Conservation (phyloP, 306 rosid species). For the Prunus padus region DNA sequence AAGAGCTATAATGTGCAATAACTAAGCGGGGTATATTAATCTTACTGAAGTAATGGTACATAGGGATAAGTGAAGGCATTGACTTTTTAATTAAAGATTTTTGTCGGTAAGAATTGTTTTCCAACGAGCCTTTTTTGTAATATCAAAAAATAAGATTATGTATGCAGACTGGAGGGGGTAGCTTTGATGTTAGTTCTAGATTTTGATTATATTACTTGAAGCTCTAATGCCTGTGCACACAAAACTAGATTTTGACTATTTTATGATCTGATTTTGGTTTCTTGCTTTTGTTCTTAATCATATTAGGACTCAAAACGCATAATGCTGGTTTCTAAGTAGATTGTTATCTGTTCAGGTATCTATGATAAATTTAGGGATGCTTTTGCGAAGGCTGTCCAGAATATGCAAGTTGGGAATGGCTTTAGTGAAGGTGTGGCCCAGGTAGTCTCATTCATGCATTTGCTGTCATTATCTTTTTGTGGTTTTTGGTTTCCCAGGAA, state of each 20-base stretch:
- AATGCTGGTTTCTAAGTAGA: background rate
- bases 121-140: background rate
- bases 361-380: conserved; percentile 80
- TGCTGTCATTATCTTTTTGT: conserved; percentile 14
- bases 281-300: background rate
- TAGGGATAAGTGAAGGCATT: background rate
- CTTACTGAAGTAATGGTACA: background rate
- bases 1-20: background rate
- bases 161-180: background rate
- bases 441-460: conserved; percentile 44
- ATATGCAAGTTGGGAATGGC: conserved; percentile 91
- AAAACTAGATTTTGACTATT: background rate
- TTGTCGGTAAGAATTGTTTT: background rate
- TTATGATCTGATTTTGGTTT: background rate
- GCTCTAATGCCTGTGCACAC: background rate
- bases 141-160: background rate
- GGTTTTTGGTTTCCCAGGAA: conserved; percentile 12
- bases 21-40: background rate
- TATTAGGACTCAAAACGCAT: background rate
- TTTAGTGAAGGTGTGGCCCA: conserved; percentile 82
- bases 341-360: conserved; percentile 48
- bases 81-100: background rate
- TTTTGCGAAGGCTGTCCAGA: conserved; percentile 67
- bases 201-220: background rate
- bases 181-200: background rate